phyloP scores from a whole-genome alignment of 2,329 filamentous ascomycete genomes.

The Sarocladium brachiariae region DNA sequence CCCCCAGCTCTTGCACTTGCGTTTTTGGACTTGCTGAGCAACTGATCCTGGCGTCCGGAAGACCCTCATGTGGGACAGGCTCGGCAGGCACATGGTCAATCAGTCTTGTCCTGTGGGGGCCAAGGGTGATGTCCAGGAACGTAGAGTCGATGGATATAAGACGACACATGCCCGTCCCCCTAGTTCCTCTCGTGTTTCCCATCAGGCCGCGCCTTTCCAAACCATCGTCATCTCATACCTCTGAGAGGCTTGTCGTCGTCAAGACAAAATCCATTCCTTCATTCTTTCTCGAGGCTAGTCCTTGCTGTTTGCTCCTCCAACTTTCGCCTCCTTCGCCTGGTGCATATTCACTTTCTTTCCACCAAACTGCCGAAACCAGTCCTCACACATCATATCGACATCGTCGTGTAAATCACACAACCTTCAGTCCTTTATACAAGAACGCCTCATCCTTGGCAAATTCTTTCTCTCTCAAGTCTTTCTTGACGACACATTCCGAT shows the following conservation, averaged over 20 bases:
- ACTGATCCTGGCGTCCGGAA: background rate
- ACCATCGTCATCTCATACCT: constrained; percentile 16
- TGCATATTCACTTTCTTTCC: constrained; percentile 12
- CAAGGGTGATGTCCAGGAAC: constrained; percentile 9
- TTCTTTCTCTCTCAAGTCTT: constrained; percentile 1
- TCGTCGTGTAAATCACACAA: background rate
- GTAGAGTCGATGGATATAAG: constrained; percentile 12
- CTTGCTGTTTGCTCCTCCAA: constrained; percentile 19
- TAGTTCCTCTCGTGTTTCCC: constrained; percentile 10
- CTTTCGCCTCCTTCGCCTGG: constrained; percentile 17
- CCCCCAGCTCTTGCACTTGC: background rate
- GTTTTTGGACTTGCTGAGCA: background rate
- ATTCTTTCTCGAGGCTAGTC: constrained; percentile 27
- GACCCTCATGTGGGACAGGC: background rate
- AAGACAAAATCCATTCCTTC: constrained; percentile 22
- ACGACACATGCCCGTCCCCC: constrained; percentile 9
- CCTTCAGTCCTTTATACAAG: constrained; percentile 8
- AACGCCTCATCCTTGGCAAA: background rate
- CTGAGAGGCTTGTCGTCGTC: constrained; percentile 21
- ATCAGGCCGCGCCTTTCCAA: constrained; percentile 10
- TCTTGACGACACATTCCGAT: constrained; percentile 12
- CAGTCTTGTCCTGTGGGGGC: no score
- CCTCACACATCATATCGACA: background rate
- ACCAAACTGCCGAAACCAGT: background rate
- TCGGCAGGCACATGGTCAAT: constrained; percentile 8